A percentile compares a stretch with the other conserved stretches of the same genome.
Evolutionary conservation across 2,329 filamentous ascomycete genomes (phyloP).

Genomic region (Fusarium clavum): DNA sequence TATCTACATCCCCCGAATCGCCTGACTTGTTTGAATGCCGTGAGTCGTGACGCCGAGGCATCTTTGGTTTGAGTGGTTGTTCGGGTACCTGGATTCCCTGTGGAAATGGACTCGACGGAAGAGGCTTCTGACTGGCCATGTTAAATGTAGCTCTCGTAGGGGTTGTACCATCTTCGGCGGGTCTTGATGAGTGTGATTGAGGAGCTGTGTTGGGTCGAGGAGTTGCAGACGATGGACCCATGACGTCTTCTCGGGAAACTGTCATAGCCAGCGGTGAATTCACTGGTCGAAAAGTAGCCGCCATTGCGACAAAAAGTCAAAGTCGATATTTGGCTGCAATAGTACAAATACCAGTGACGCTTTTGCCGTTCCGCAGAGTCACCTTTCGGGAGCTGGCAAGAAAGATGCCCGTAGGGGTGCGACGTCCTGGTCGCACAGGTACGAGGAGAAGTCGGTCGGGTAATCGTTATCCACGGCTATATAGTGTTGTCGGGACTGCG

Average conservation of each 20-base stretch:
- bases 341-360: conserved; percentile 16
- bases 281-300: conserved; percentile 61
- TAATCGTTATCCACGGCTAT: conserved; percentile 28
- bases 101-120: conserved; percentile 65
- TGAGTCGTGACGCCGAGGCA: conserved; percentile 61
- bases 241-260: conserved; percentile 51
- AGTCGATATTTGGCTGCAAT: conserved; percentile 14
- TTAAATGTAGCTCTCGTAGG: conserved; percentile 71
- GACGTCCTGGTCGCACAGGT: conserved; percentile 39
- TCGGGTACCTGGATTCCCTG: conserved; percentile 62
- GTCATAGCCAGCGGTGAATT: conserved; percentile 56
- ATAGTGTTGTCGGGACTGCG: conserved; percentile 30
- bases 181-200: conserved; percentile 44
- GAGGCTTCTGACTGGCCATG: conserved; percentile 63
- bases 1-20: conserved; percentile 77
- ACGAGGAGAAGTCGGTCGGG: conserved; percentile 33
- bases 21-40: conserved; percentile 70
- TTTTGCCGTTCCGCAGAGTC: conserved; percentile 20
- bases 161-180: conserved; percentile 64
- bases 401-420: conserved; percentile 17
- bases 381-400: conserved; percentile 26
- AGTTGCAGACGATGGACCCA: conserved; percentile 53
- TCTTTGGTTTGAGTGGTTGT: conserved; percentile 55
- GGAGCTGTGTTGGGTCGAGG: conserved; percentile 54
- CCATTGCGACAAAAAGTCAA: conserved; percentile 54